A percentile compares a stretch with the other conserved stretches of the same genome.
These are phyloP conservation scores for Candida odintsovae DNA, from an alignment of 805 yeast species.

Conservation along the genomic window DNA sequence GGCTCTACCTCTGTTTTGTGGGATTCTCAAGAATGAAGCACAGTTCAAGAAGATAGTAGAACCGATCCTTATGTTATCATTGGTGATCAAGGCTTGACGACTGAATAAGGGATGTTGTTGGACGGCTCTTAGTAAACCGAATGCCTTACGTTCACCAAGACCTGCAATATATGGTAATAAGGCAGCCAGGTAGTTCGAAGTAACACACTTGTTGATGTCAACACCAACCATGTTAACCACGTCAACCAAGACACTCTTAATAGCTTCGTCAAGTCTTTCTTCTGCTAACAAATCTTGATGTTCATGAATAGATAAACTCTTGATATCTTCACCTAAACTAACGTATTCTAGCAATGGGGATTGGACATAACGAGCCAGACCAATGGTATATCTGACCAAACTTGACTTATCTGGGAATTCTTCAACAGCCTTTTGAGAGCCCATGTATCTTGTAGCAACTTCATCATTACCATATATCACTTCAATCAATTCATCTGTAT, in stretches of 20 bases:
- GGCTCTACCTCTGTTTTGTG: conserved; percentile 38
- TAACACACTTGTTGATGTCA: conserved; percentile 84
- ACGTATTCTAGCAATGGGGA: conserved; percentile 91
- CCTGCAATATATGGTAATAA: conserved; percentile 80
- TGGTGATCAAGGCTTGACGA: conserved; percentile 84
- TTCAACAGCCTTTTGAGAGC: conserved; percentile 62
- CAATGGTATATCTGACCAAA: conserved; percentile 77
- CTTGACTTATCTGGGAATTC: conserved; percentile 86
- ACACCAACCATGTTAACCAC: conserved; percentile 88
- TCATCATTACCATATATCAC: conserved; percentile 88
- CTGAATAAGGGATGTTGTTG: conserved; percentile 54
- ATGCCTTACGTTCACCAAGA: conserved; percentile 91
- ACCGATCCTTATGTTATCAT: conserved; percentile 56
- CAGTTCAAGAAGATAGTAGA: conserved; percentile 86
- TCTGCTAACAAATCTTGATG: conserved; percentile 66
- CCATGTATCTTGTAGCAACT: conserved; percentile 83
- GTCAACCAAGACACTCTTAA: conserved; percentile 83
- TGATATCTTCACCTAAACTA: conserved; percentile 67
- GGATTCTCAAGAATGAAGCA: conserved; percentile 82
- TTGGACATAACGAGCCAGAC: conserved; percentile 86
- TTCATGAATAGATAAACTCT: conserved; percentile 61
- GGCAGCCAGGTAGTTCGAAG: conserved; percentile 66
- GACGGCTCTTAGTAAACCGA: conserved; percentile 77
- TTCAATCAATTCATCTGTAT: conserved; percentile 46
- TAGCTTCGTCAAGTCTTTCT: conserved; percentile 57